Evolutionary conservation across 176 grass and related monocot genomes (phyloP), one percentile per base, ranked within the genome.

Genomic region (Zoysia pacifica): DNA sequence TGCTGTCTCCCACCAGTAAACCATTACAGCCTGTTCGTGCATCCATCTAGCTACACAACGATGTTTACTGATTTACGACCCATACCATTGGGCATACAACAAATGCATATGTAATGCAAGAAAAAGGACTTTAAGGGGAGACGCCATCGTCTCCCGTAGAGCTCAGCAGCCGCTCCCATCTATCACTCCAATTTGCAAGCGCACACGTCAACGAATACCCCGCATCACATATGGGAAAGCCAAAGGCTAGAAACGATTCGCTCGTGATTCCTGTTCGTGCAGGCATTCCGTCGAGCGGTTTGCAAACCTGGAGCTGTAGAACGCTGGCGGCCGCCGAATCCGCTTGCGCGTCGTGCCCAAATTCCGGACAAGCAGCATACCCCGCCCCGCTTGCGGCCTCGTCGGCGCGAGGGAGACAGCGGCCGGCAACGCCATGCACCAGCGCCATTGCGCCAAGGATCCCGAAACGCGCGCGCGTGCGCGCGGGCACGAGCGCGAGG

Each of bases 131-230:
- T 65, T 86, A 90, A 52, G 63, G 88, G 1, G 91, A 93, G 59
- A 93, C 59, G 5, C 86, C 85, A 12, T 73, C 87, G 11, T 90
- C 87, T 18, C 84, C 85, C 4, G 51, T 39, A 37, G 83, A 72
- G 36, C 77, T 85, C 70, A 83, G 58, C 20, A 93, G 79, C 61
- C 41, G 82, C 36, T 90, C 85, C 91, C 91, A 93, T 15, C 88
- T 9, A 93, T 73, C 79, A 90, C 91, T 78, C 90, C 91, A 10
- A 93, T 90, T 88, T 93, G 61, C 64, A 71, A 7, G 50, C 11
- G 52, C 7, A 0, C 59, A 59, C 61, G 7, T 28, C 64, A 18
- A 16, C 16, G 16, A 67, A 67, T 4, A 68, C 1, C 0, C 65
- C 11, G 28, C 4, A 4, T 9, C 8, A 5, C 56, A 13, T 2